A percentile compares a stretch with the other conserved stretches of the same genome.
These are phyloP conservation scores for Geosiphon pyriformis DNA, from an alignment of 192 early-diverging fungal genomes.

Conservation along the genomic window DNA sequence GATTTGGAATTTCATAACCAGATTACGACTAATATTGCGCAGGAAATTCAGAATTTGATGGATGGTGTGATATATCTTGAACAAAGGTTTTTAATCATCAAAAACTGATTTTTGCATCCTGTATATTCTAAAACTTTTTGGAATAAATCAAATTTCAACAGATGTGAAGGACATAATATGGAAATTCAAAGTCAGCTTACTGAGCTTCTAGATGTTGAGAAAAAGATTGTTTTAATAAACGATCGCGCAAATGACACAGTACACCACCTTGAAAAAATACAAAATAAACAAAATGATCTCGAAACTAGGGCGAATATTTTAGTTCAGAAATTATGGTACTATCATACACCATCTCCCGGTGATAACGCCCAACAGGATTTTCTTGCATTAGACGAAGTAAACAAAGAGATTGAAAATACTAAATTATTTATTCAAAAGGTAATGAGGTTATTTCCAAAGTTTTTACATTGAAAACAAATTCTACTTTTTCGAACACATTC, in stretches of 20 bases:
- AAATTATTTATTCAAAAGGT: slow-evolving; percentile 4
- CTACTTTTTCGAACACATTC: too few relatives aligned
- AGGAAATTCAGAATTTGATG: neutral
- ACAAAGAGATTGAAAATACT: neutral
- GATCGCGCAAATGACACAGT: neutral
- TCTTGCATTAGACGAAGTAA: neutral
- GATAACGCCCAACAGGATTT: slow-evolving; percentile 4
- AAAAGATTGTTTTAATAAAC: neutral
- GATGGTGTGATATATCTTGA: neutral
- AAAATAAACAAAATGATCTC: neutral
- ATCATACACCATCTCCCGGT: neutral
- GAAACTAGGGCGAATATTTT: neutral
- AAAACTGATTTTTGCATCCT: neutral
- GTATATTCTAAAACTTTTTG: neutral
- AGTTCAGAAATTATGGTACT: slow-evolving; percentile 1
- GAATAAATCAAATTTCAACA: neutral
- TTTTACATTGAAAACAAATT: too few relatives aligned
- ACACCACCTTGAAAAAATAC: neutral
- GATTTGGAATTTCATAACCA: too few relatives aligned
- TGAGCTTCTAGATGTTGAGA: neutral
- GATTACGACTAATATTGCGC: neutral
- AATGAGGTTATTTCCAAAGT: neutral
- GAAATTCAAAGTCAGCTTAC: slow-evolving; percentile 1
- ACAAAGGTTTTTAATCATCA: neutral
- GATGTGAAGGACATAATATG: neutral